These are phyloP conservation scores for Linnemannia schmuckeri DNA, from an alignment of 192 early-diverging fungal species.

Conservation along the genomic window DNA sequence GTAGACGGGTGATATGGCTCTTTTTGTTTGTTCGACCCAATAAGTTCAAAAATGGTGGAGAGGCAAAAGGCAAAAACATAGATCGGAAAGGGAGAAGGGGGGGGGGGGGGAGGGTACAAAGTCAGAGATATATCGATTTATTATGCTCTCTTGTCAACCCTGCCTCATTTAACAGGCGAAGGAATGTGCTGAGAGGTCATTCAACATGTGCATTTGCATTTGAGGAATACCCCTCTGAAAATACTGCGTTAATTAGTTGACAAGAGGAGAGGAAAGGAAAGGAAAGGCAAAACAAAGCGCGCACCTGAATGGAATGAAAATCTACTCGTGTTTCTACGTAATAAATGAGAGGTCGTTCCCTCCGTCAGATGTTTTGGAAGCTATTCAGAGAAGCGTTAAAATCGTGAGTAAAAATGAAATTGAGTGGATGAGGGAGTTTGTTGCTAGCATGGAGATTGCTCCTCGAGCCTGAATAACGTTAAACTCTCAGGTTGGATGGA, in stretches of 20 bases:
- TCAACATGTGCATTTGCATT: neutral
- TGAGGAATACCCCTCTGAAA: neutral
- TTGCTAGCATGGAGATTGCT: too few relatives aligned
- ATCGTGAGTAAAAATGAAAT: too few relatives aligned
- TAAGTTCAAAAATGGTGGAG: neutral
- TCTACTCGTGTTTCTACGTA: neutral
- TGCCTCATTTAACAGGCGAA: neutral
- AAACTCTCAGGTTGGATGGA: too few relatives aligned
- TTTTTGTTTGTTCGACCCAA: too few relatives aligned
- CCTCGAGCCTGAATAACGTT: too few relatives aligned
- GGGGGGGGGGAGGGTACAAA: neutral
- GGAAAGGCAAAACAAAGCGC: neutral
- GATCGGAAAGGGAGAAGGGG: slow-evolving; percentile 3
- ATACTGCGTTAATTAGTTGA: neutral
- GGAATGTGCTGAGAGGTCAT: neutral
- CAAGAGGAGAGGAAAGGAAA: neutral
- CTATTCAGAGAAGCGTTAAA: too few relatives aligned
- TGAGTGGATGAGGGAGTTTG: too few relatives aligned
- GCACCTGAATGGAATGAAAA: neutral
- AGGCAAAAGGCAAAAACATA: slow-evolving; percentile 7
- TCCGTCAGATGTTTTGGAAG: too few relatives aligned
- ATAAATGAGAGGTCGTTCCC: neutral
- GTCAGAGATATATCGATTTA: neutral
- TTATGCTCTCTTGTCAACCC: neutral
- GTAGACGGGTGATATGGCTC: too few relatives aligned